Percentiles rank a stretch among this genome's conserved stretches.
These are phyloP conservation scores for Aspergillus biplanus DNA, from an alignment of 495 filamentous ascomycete genomes.

Conservation along the genomic window DNA sequence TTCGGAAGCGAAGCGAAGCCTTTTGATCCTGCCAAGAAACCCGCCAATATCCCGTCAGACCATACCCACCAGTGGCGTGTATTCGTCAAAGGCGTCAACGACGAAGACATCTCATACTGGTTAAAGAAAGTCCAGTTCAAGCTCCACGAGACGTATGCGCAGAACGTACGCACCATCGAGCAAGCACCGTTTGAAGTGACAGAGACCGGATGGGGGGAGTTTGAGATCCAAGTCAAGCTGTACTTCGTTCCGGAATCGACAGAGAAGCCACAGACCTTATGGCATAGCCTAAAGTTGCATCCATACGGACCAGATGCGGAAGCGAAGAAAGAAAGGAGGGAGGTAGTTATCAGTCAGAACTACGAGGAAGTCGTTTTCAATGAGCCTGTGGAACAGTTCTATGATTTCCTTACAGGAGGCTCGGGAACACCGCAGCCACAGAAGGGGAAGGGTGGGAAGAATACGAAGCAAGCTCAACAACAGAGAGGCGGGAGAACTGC, in stretches of 20 bases:
- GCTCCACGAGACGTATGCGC: conserved; percentile 91
- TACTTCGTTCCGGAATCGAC: conserved; percentile 83
- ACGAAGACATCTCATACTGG: conserved; percentile 90
- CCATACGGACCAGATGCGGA: conserved; percentile 84
- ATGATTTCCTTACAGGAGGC: conserved; percentile 75
- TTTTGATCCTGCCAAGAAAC: conserved; percentile 72
- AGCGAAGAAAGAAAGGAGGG: conserved; percentile 65
- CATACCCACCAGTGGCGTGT: conserved; percentile 97
- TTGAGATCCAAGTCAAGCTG: conserved; percentile 90
- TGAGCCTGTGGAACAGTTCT: conserved; percentile 90
- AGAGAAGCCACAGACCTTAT: conserved; percentile 90
- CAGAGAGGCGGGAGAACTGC: conserved; percentile 62
- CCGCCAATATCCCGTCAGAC: conserved; percentile 63
- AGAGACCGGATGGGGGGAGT: conserved; percentile 97
- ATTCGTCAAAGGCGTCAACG: conserved; percentile 84
- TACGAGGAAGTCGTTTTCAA: conserved; percentile 96
- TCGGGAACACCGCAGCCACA: conserved; percentile 34
- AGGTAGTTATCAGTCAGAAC: conserved; percentile 70
- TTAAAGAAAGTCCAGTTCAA: conserved; percentile 97
- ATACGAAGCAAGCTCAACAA: conserved; percentile 49
- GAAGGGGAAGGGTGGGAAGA: conserved; percentile 51
- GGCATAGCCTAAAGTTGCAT: conserved; percentile 88
- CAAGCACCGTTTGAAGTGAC: conserved; percentile 80
- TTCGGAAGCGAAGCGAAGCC: conserved; percentile 77
- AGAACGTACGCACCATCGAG: conserved; percentile 78